Evolutionary conservation across 371 early-diverging fungal genomes (phyloP).

Genomic region (Lichtheimia ornata): DNA sequence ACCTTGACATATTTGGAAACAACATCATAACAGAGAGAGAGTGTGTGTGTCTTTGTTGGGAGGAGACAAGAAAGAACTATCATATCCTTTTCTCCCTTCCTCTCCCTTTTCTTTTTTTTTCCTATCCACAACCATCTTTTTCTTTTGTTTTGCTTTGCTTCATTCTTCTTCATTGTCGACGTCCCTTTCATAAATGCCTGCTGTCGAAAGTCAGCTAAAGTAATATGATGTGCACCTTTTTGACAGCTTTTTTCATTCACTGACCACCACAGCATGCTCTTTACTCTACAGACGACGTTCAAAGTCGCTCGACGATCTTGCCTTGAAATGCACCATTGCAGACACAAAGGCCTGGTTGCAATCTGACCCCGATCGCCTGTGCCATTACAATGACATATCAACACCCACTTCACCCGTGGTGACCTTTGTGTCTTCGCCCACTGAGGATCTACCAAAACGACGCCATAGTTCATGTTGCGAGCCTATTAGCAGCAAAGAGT

Average conservation of each 20-base stretch:
- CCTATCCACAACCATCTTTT: conserved; percentile 1
- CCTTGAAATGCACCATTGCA: conserved; percentile 8
- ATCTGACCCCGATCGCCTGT: conserved; percentile 4
- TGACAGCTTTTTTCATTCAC: background rate
- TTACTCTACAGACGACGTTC: conserved; percentile 32
- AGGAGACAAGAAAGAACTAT: no score
- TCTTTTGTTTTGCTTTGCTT: background rate
- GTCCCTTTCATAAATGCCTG: background rate
- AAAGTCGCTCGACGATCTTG: conserved; percentile 39
- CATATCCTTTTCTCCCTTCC: conserved; percentile 10
- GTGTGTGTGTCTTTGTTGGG: no score
- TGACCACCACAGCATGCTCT: background rate
- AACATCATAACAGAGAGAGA: background rate
- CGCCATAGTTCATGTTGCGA: conserved; percentile 54
- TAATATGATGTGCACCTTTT: background rate
- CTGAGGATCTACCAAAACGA: conserved; percentile 18
- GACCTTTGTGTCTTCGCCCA: conserved; percentile 8
- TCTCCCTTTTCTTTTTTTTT: conserved; percentile 5
- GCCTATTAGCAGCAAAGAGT: conserved; percentile 42
- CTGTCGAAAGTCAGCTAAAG: background rate
- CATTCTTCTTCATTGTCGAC: conserved; percentile 5
- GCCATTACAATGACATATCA: conserved; percentile 11
- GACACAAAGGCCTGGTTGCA: background rate
- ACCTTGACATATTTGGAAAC: background rate
- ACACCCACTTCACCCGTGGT: conserved; percentile 24